Percentiles rank a stretch among this genome's conserved stretches.
phyloP scores from a whole-genome alignment of 495 filamentous ascomycete species.

The Penicillium turbatum region DNA sequence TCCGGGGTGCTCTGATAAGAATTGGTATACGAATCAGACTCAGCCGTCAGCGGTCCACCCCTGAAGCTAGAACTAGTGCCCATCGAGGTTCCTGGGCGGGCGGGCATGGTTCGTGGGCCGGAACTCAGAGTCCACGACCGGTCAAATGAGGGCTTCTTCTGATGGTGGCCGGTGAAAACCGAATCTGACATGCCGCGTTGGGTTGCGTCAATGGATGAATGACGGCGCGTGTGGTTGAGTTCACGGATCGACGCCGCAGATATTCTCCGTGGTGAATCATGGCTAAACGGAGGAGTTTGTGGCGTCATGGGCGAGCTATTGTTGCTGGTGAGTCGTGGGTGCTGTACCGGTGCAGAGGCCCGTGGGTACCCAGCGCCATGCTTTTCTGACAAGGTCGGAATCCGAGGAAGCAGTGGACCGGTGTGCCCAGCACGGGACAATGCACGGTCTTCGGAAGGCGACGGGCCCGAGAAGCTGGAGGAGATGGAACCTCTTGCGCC shows the following conservation, averaged over 20 bases:
- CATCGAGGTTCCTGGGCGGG: constrained; percentile 37
- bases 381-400: constrained; percentile 52
- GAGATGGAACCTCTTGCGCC: constrained; percentile 28
- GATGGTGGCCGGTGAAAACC: constrained; percentile 46
- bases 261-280: constrained; percentile 56
- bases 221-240: constrained; percentile 78
- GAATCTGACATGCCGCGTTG: constrained; percentile 31
- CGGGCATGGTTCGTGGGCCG: constrained; percentile 26
- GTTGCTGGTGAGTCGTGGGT: constrained; percentile 35
- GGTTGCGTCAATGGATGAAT: constrained; percentile 73
- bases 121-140: constrained; percentile 78
- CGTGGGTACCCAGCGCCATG: constrained; percentile 25
- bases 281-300: constrained; percentile 33
- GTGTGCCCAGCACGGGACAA: constrained; percentile 34
- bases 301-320: constrained; percentile 33
- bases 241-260: constrained; percentile 84
- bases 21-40: constrained; percentile 21
- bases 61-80: constrained; percentile 27
- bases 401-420: constrained; percentile 55
- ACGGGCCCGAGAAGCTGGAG: constrained; percentile 28
- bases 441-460: constrained; percentile 39
- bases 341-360: constrained; percentile 28
- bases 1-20: constrained; percentile 25
- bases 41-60: constrained; percentile 19
- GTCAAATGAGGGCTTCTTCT: constrained; percentile 86